Conservation (phyloP, 192 early-diverging fungal species). For the Coemansia sp. region DNA sequence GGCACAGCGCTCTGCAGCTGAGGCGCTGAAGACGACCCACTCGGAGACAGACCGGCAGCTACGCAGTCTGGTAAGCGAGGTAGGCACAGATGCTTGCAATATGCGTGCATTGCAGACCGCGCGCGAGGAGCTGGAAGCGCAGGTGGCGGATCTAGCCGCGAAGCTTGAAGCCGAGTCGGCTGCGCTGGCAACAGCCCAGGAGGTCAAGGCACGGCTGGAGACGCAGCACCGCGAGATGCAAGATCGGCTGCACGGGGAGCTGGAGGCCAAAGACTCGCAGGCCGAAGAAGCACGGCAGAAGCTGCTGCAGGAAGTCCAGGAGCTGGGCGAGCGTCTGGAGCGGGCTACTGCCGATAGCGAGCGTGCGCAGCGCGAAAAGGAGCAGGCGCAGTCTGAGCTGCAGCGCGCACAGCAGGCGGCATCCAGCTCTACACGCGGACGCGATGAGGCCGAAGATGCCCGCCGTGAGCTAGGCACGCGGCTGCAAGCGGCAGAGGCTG, state of each 20-base stretch:
- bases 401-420: conserved; percentile 57
- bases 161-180: conserved; percentile 67
- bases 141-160: conserved; percentile 58
- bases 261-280: conserved; percentile 64
- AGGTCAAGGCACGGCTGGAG: conserved; percentile 66
- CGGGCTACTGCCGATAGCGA: conserved; percentile 56
- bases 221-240: conserved; percentile 68
- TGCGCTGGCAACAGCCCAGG: conserved; percentile 59
- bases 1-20: conserved; percentile 15
- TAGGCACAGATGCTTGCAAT: conserved; percentile 68
- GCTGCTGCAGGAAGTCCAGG: conserved; percentile 58
- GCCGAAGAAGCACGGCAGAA: conserved; percentile 73
- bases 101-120: conserved; percentile 52
- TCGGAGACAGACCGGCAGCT: conserved; percentile 43
- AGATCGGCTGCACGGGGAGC: conserved; percentile 60
- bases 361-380: conserved; percentile 61
- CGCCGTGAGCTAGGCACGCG: conserved; percentile 58
- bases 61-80: conserved; percentile 60
- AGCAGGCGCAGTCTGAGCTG: conserved; percentile 62
- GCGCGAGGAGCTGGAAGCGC: conserved; percentile 60
- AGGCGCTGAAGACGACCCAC: conserved; percentile 24
- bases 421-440: conserved; percentile 60
- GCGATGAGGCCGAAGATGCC: conserved; percentile 66
- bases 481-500: conserved; percentile 61
- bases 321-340: conserved; percentile 58